Percentiles rank a stretch among this genome's conserved stretches.
Evolutionary conservation across 2,329 filamentous ascomycete genomes (phyloP).

Genomic region (Claviceps capensis): DNA sequence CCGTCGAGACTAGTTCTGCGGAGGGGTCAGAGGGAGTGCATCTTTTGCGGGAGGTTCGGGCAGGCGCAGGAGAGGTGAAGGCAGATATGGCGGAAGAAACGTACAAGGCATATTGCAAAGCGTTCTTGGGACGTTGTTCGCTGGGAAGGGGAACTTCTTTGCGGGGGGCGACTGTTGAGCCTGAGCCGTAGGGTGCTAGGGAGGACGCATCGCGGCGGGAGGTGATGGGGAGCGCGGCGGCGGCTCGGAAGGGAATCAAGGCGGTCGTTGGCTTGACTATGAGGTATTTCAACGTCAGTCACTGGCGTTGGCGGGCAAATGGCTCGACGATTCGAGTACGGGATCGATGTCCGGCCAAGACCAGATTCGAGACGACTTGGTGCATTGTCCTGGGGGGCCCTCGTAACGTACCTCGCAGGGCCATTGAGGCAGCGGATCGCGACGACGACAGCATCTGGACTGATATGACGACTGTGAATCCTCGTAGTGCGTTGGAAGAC

Average conservation of each 20-base stretch:
- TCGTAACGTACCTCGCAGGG: slow-evolving; percentile 30
- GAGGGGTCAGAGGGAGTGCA: neutral
- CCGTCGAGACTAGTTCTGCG: slow-evolving; percentile 62
- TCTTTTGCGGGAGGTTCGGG: no score
- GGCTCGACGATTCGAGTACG: no score
- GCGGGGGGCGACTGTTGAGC: slow-evolving; percentile 40
- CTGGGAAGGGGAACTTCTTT: slow-evolving; percentile 65
- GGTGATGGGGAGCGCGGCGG: slow-evolving; percentile 44
- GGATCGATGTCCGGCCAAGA: no score
- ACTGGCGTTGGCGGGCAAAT: neutral
- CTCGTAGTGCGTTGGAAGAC: no score
- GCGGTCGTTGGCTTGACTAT: slow-evolving; percentile 52
- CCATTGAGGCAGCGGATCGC: slow-evolving; percentile 38
- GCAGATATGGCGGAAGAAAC: slow-evolving; percentile 19
- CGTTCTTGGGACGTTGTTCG: slow-evolving; percentile 67
- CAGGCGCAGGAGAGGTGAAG: neutral
- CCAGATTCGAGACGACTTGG: neutral
- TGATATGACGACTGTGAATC: neutral
- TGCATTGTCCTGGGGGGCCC: neutral
- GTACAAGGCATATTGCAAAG: slow-evolving; percentile 76
- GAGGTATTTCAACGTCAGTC: neutral
- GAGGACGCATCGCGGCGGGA: slow-evolving; percentile 50
- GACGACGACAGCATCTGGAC: slow-evolving; percentile 32
- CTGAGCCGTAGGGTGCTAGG: slow-evolving; percentile 38
- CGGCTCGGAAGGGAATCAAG: slow-evolving; percentile 49